Conservation (phyloP, 495 filamentous ascomycete species). For the Cryomyces antarcticus region DNA sequence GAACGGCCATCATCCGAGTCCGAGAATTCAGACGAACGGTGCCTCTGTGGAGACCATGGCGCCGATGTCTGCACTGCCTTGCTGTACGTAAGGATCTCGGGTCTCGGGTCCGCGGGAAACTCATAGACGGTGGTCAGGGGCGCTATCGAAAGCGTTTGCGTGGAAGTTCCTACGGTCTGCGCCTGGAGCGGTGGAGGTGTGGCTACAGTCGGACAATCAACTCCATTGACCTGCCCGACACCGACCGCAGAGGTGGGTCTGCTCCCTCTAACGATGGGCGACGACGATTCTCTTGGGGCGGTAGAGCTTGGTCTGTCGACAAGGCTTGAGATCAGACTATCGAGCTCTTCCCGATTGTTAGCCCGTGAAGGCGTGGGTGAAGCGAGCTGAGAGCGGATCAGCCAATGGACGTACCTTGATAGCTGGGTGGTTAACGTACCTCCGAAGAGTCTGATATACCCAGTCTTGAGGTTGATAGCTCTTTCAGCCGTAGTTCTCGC, state of each 20-base stretch:
- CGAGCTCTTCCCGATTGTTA: slow-evolving; percentile 60
- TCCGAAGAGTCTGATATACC: too few species aligned
- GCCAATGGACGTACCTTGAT: too few species aligned
- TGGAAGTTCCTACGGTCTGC: slow-evolving; percentile 27
- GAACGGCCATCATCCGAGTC: slow-evolving; percentile 41
- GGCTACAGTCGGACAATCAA: slow-evolving; percentile 23
- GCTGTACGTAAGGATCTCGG: slow-evolving; percentile 79
- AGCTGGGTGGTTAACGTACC: too few species aligned
- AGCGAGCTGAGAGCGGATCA: slow-evolving; percentile 27
- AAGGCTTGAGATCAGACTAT: slow-evolving; percentile 57
- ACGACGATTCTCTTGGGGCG: slow-evolving; percentile 30
- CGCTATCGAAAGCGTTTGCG: slow-evolving; percentile 47
- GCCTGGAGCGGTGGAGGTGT: slow-evolving; percentile 8
- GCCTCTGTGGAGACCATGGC: slow-evolving; percentile 18
- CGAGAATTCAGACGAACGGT: slow-evolving; percentile 25
- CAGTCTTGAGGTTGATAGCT: slow-evolving; percentile 28
- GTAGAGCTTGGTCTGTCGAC: slow-evolving; percentile 60
- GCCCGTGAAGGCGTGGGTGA: slow-evolving; percentile 47
- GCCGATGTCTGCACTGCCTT: slow-evolving; percentile 77
- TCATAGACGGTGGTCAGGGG: slow-evolving; percentile 56
- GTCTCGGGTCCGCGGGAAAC: slow-evolving; percentile 28
- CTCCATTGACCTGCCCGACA: slow-evolving; percentile 39
- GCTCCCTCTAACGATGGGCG: slow-evolving; percentile 47
- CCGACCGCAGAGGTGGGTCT: slow-evolving; percentile 72
- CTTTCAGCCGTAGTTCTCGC: slow-evolving; percentile 57